These are phyloP conservation scores for Lophiotrema nucula DNA, from an alignment of 495 filamentous ascomycete species.

Conservation along the genomic window DNA sequence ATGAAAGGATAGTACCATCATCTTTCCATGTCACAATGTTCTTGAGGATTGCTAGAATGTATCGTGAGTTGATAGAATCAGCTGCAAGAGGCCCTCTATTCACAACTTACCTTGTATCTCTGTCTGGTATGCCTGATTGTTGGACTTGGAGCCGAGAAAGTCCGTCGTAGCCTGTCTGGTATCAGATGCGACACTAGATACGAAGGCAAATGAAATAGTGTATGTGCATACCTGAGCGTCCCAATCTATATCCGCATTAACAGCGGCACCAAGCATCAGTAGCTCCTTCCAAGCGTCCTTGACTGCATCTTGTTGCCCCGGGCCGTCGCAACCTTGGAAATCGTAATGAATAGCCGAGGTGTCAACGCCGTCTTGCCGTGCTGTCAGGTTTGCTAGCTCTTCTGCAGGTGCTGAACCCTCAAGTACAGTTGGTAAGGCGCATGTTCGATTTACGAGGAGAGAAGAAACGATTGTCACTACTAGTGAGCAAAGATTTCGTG, in stretches of 20 bases:
- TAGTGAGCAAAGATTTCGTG: conserved; percentile 3
- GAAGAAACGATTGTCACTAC: not conserved
- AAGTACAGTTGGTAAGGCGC: conserved; percentile 6
- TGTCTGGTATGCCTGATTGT: conserved; percentile 8
- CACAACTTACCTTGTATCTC: not conserved
- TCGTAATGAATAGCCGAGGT: not conserved
- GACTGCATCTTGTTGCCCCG: conserved; percentile 1
- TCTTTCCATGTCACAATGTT: conserved; percentile 11
- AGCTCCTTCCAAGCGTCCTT: conserved; percentile 7
- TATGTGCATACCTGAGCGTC: conserved; percentile 1
- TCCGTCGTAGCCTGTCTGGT: conserved; percentile 3
- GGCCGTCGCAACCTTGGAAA: conserved; percentile 1
- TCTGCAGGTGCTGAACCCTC: not conserved
- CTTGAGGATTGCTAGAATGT: not conserved
- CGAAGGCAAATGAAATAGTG: not conserved
- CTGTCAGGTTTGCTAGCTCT: not conserved
- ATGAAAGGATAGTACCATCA: conserved; percentile 10
- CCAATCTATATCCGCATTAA: conserved; percentile 7
- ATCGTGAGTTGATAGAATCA: not conserved
- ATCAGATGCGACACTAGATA: not conserved
- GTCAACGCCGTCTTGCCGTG: conserved; percentile 1
- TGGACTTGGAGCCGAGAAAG: conserved; percentile 2
- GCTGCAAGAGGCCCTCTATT: not conserved
- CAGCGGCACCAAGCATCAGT: conserved; percentile 5
- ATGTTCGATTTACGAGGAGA: not conserved